Conservation (phyloP, 140 eudicot species). For the Stevia rebaudiana region DNA sequence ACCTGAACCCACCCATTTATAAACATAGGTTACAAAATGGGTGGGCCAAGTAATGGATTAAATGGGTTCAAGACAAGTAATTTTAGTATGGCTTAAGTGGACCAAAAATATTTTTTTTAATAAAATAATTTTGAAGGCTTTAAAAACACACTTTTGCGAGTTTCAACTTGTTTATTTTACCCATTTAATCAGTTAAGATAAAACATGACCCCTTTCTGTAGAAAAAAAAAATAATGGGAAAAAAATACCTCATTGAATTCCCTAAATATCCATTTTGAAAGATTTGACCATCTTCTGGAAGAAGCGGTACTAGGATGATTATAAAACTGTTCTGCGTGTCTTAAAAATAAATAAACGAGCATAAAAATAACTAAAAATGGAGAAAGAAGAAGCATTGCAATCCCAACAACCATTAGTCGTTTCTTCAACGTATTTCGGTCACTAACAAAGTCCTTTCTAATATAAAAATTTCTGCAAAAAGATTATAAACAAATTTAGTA, state of each 20-base stretch:
- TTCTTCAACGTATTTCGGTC: slow-evolving; percentile 67
- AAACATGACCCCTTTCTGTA: neutral
- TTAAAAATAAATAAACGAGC: slow-evolving; percentile 86
- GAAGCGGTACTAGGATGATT: slow-evolving; percentile 94
- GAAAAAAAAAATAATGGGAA: neutral
- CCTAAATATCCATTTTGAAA: slow-evolving; percentile 89
- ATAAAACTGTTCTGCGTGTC: slow-evolving; percentile 94
- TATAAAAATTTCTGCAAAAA: slow-evolving; percentile 63
- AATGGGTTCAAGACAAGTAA: neutral
- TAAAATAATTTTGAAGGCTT: neutral
- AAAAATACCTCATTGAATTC: slow-evolving; percentile 83
- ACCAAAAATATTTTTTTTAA: neutral
- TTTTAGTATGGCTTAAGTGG: neutral
- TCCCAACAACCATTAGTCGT: slow-evolving; percentile 74
- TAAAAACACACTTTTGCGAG: neutral
- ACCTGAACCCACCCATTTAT: neutral
- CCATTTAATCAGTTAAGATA: neutral
- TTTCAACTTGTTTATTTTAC: neutral
- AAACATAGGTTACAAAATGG: neutral
- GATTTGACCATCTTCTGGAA: slow-evolving; percentile 93
- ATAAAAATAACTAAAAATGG: slow-evolving; percentile 89
- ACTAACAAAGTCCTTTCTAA: slow-evolving; percentile 68
- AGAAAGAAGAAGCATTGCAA: slow-evolving; percentile 80
- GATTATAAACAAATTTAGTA: neutral
- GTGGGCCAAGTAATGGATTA: neutral